Base-by-base conservation (phyloP, 352 stramenopile genomes). In the Phytophthora rubi region DNA sequence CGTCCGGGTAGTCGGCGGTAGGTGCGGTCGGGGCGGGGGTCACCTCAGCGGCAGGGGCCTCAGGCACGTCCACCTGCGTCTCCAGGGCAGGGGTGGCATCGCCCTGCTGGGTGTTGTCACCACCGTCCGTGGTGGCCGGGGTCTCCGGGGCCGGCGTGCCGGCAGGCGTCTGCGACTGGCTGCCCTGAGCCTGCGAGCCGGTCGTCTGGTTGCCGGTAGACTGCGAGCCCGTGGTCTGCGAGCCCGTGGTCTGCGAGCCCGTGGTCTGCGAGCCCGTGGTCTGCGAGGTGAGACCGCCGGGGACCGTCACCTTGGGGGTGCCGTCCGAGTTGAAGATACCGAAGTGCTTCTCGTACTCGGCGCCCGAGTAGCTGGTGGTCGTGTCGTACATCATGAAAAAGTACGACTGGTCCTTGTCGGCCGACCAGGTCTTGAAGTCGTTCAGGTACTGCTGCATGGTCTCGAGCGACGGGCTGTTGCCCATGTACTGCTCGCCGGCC, bases 341-440 rank as follows among this genome's bases (percentile, higher is more conserved):
- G 60, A 92, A 92, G 74, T 80, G 74, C 58, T 73, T 88, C 65
- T 92, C 84, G 74, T 82, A 92, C 49, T 84, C 70, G 3, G 37
- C 49, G 18, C 74, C 72, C 1, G 70, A 65, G 80, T 90, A 86
- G 49, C 68, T 75, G 23, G 57, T 66, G 49, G 63, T 88, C 8
- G 77, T 79, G 67, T 90, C 80, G 71, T 79, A 88, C 80, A 87
- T 85, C 81, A 87, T 86, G 77, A 89, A 89, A 58, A 65, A 89
- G 69, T 79, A 86, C 48, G 79, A 68, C 52, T 68, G 53, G 33
- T 51, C 55, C 68, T 83, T 67, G 47, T 52, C 59, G 0, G 44
- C 12, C 7, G 77, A 72, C 81, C 81, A 89, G 6, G 55, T 55
- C 2, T n/a, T 39, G 58, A 84, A 87, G 69, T 85, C 80, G 66